Conservation (phyloP, 148 eudicot genomes). For the Hydrangea macrophylla region DNA sequence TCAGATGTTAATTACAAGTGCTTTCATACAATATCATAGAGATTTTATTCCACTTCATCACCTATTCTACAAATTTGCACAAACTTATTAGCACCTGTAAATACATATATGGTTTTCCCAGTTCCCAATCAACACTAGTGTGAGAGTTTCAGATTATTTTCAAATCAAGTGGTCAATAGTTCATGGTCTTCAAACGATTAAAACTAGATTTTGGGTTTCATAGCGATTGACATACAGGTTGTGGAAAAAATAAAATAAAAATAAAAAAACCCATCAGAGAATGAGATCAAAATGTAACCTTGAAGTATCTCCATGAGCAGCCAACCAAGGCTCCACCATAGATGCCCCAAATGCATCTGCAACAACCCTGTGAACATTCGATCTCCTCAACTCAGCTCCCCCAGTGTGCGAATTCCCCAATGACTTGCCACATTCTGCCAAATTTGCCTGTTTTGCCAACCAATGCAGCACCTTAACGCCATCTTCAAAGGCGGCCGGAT, state of each 20-base stretch:
- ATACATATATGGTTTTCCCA: no score
- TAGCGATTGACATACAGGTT: no score
- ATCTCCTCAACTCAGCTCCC: conserved; percentile 56
- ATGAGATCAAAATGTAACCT: conserved; percentile 41
- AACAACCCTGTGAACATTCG: conserved; percentile 55
- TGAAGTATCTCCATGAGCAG: conserved; percentile 90
- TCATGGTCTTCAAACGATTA: background rate
- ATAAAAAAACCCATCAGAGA: background rate
- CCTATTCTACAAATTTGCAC: background rate
- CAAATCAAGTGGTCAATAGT: background rate
- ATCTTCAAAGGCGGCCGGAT: conserved; percentile 90
- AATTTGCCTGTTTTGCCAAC: conserved; percentile 86
- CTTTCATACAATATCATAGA: background rate
- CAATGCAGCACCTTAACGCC: conserved; percentile 89
- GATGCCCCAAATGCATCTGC: conserved; percentile 88
- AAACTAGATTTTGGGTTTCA: background rate
- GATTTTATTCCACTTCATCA: background rate
- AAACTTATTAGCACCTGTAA: no score
- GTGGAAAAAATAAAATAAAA: background rate
- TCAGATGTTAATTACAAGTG: no score
- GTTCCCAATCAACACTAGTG: no score
- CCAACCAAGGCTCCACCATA: conserved; percentile 96
- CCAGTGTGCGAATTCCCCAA: conserved; percentile 39
- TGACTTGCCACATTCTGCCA: conserved; percentile 83
- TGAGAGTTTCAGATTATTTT: background rate